phyloP scores from a whole-genome alignment of 805 yeast species.

The Wickerhamomyces rabaulensis region DNA sequence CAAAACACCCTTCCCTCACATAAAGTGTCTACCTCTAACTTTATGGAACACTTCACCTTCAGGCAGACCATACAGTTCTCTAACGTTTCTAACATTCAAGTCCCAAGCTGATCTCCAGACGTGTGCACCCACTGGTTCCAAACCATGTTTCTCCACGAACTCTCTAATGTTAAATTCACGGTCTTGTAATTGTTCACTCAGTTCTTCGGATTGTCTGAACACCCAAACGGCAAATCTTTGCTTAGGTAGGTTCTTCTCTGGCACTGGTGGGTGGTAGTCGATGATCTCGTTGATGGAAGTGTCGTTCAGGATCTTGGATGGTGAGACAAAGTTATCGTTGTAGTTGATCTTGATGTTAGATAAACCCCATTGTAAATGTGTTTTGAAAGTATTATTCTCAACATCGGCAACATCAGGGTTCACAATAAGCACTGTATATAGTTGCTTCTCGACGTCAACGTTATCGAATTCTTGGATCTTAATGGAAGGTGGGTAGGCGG shows the following conservation, averaged over 20 bases:
- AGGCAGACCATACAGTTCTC: conserved; percentile 69
- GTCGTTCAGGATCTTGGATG: conserved; percentile 28
- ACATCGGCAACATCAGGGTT: conserved; percentile 91
- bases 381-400: conserved; percentile 57
- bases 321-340: conserved; percentile 48
- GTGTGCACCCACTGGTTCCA: conserved; percentile 87
- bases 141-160: conserved; percentile 49
- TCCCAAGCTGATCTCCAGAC: conserved; percentile 88
- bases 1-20: background rate
- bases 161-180: conserved; percentile 66
- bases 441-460: conserved; percentile 34
- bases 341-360: conserved; percentile 58
- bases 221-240: conserved; percentile 91
- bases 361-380: conserved; percentile 75
- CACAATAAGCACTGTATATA: conserved; percentile 75
- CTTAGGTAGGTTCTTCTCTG: conserved; percentile 79
- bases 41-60: conserved; percentile 67
- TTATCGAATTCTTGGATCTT: conserved; percentile 67
- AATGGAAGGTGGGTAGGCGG: conserved; percentile 71
- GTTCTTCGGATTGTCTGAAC: conserved; percentile 55
- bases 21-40: conserved; percentile 20
- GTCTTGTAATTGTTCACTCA: conserved; percentile 18
- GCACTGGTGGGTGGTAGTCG: conserved; percentile 74
- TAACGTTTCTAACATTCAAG: conserved; percentile 58
- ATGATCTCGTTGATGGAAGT: conserved; percentile 39